Conservation (phyloP, 495 filamentous ascomycete species). For the Hypoxylon crocopeplum region DNA sequence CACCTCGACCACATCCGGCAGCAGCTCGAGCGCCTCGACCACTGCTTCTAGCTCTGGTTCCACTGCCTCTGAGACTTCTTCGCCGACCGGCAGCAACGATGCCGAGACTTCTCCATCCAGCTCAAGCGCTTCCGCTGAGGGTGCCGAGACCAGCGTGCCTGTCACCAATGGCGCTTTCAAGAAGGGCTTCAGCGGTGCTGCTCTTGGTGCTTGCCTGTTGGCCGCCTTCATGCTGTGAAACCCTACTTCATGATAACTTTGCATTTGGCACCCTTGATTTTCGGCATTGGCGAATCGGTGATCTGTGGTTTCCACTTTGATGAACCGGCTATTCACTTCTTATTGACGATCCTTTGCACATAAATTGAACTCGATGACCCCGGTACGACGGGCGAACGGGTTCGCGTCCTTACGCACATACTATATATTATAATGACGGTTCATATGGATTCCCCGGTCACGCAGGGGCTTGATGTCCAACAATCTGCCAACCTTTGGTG, state of each 20-base stretch:
- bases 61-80: slow-evolving; percentile 25
- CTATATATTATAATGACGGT: slow-evolving; percentile 41
- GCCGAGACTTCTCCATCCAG: slow-evolving; percentile 7
- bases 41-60: slow-evolving; percentile 20
- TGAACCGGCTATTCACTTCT: slow-evolving; percentile 39
- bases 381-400: slow-evolving; percentile 3
- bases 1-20: slow-evolving; percentile 28
- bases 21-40: slow-evolving; percentile 11
- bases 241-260: too few species aligned
- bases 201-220: slow-evolving; percentile 35
- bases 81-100: slow-evolving; percentile 19
- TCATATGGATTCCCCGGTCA: slow-evolving; percentile 26
- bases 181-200: slow-evolving; percentile 35
- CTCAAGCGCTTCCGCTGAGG: slow-evolving; percentile 17
- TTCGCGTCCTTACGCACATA: slow-evolving; percentile 25
- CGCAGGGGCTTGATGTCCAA: slow-evolving; percentile 35
- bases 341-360: slow-evolving; percentile 38
- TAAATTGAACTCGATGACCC: slow-evolving; percentile 24
- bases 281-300: slow-evolving; percentile 30
- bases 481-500: slow-evolving; percentile 15
- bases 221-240: slow-evolving; percentile 36
- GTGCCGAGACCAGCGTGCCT: slow-evolving; percentile 18
- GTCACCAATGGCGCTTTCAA: slow-evolving; percentile 29
- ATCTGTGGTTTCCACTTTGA: slow-evolving; percentile 32
- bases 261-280: slow-evolving; percentile 18